Evolutionary conservation across 2,329 filamentous ascomycete genomes (phyloP).

Genomic region (Volutella citrinella): DNA sequence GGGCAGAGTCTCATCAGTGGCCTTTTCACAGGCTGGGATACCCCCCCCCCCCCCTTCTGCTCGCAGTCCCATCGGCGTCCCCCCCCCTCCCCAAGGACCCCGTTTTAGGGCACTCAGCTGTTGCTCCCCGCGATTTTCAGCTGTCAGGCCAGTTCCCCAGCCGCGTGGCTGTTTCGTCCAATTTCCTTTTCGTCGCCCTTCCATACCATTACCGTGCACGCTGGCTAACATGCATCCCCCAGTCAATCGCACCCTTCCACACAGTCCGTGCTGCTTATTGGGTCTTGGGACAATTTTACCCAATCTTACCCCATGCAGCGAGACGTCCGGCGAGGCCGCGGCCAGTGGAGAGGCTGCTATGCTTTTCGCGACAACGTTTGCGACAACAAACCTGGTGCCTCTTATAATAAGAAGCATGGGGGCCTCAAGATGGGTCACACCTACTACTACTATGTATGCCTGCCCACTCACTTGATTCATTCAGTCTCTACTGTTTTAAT

Average conservation of each 20-base stretch:
- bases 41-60: too few species aligned
- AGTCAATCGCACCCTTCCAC: constrained; percentile 61
- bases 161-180: constrained; percentile 20
- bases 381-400: constrained; percentile 57
- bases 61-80: too few species aligned
- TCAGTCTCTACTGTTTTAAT: too few species aligned
- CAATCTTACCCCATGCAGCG: constrained; percentile 76
- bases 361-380: constrained; percentile 82
- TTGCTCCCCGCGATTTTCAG: constrained; percentile 13
- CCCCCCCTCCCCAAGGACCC: too few species aligned
- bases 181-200: constrained; percentile 25
- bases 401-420: constrained; percentile 58
- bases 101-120: too few species aligned
- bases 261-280: constrained; percentile 74
- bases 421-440: constrained; percentile 88
- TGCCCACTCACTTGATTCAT: too few species aligned
- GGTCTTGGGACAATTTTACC: constrained; percentile 94
- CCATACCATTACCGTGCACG: constrained; percentile 16
- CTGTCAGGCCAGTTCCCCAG: constrained; percentile 10
- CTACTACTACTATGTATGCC: constrained; percentile 91
- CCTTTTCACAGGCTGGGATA: too few species aligned
- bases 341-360: constrained; percentile 85
- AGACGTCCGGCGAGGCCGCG: constrained; percentile 69
- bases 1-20: too few species aligned
- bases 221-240: constrained; percentile 26